Evolutionary conservation across 176 grass and related monocot genomes (phyloP), one percentile per base, ranked within the genome.

Genomic region (Oryza officinalis): DNA sequence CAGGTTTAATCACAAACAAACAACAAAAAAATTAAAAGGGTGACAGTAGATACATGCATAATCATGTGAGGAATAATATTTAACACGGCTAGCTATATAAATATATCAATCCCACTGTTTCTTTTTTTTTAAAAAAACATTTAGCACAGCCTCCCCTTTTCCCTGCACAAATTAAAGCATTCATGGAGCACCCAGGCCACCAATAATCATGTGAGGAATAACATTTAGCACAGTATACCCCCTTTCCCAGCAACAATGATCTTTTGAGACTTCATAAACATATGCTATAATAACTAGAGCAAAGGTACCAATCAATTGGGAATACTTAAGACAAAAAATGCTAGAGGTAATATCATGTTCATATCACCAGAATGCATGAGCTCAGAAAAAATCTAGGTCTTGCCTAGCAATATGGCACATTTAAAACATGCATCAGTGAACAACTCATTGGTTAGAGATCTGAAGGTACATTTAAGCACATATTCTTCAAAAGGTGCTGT

Each of bases 1-100:
- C 26, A 65, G 52, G 52, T 23, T 75, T 75, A 89, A 69, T 61
- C 63, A 81, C 63, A 75, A n/a, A 52, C 28, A 71, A 83, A 23
- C 74, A 71, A 15, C 13, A 32, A 74, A 70, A 65, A 66, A 12
- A 40, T 10, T 40, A 41, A n/a, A 38, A 44, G 38, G 15, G 13
- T n/a, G 32, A 13, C 22, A 69, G 37, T 38, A 38, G 27, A 40
- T 12, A 15, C 35, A 47, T 41, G 23, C 10, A 64, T 69, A 80
- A 78, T 65, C 46, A 81, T 81, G 47, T 25, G 46, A 37, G 69
- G 30, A 46, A 71, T 27, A 54, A 20, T 0, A 54, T 54, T 54
- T 54, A 18, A 54, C 15, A 15, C 13, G 15, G 13, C 13, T 47
- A 47, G 40, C 9, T 15, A 47, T 47, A 47, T 2, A 41, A 10